Evolutionary conservation across 495 filamentous ascomycete species (phyloP), one percentile per base, ranked within the genome.

Genomic region (Penicillium cosmopolitanum): DNA sequence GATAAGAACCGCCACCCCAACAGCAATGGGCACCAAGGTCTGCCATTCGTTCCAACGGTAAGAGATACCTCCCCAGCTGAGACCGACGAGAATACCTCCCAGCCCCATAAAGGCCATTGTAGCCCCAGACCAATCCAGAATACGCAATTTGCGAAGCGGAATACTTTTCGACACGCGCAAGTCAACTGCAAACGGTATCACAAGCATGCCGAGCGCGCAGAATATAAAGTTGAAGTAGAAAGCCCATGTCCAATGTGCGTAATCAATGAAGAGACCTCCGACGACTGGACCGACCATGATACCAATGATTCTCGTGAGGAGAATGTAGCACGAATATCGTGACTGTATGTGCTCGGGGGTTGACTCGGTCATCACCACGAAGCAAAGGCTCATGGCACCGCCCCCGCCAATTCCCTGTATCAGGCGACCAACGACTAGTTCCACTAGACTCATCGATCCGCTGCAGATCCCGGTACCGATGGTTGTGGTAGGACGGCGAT

Each of bases 381-480:
- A 84, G 2, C 84, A 85, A 35, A 91, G 68, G 8, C 78, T 78
- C 43, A 86, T 79, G 11, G 89, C 79, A 1, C 89, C 89, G 19
- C 89, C 89, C 18, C 87, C 87, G 21, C 89, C 89, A n/a, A 89
- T 73, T 18, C 89, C 89, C 54, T 92, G 89, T 13, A 92, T 73
- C 3, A 81, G 75, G 19, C 89, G 81, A 7, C 89, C 88, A 43
- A 85, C 74, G 19, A 92, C 78, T 36, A 93, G 75, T 21, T 83
- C 66, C 7, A 76, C 77, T 50, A 92, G 85, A 62, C 82, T 81
- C 52, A 82, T 75, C 0, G 88, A 82, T 5, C 88, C 71, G 5
- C 79, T 84, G 48, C 80, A 82, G 23, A 89, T 70, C 5, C 89
- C 79, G 2, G 86, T 82, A 0, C 88, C 88, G 16, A 77, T 76